Conservation (phyloP, 2,329 filamentous ascomycete genomes). For the Exophiala phaeomuriformis region DNA sequence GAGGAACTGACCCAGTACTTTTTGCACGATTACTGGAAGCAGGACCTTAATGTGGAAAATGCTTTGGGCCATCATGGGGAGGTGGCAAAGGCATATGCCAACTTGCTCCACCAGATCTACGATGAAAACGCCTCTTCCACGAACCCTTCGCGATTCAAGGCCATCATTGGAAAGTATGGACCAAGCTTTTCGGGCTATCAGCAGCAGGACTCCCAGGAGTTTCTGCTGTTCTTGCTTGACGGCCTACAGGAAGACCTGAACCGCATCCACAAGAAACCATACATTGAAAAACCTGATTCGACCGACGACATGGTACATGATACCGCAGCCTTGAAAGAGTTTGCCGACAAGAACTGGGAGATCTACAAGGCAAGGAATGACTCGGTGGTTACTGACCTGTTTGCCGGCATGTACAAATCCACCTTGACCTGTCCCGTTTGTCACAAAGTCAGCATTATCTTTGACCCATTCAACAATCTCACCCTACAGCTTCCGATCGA, state of each 20-base stretch:
- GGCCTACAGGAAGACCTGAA: slow-evolving; percentile 93
- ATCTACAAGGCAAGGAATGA: slow-evolving; percentile 91
- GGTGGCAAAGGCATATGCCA: slow-evolving; percentile 77
- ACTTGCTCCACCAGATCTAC: slow-evolving; percentile 71
- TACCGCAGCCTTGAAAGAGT: slow-evolving; percentile 67
- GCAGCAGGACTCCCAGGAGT: slow-evolving; percentile 96
- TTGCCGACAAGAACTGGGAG: slow-evolving; percentile 83
- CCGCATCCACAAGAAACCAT: slow-evolving; percentile 88
- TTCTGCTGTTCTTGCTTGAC: slow-evolving; percentile 88
- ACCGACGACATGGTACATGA: slow-evolving; percentile 92
- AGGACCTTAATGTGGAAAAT: slow-evolving; percentile 78
- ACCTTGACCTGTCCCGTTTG: slow-evolving; percentile 88
- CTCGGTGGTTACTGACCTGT: slow-evolving; percentile 89
- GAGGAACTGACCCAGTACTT: slow-evolving; percentile 94
- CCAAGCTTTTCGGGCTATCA: slow-evolving; percentile 87
- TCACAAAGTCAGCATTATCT: slow-evolving; percentile 94
- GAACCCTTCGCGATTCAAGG: slow-evolving; percentile 74
- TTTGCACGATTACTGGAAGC: slow-evolving; percentile 62
- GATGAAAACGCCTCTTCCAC: slow-evolving; percentile 62
- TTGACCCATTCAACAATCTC: slow-evolving; percentile 93
- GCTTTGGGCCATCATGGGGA: slow-evolving; percentile 76
- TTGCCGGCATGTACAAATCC: slow-evolving; percentile 97
- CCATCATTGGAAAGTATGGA: slow-evolving; percentile 69
- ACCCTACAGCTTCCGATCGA: slow-evolving; percentile 85
- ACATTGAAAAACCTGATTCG: slow-evolving; percentile 94